phyloP scores from a whole-genome alignment of 1,139 yeast genomes.

The Geotrichum fermentans region DNA sequence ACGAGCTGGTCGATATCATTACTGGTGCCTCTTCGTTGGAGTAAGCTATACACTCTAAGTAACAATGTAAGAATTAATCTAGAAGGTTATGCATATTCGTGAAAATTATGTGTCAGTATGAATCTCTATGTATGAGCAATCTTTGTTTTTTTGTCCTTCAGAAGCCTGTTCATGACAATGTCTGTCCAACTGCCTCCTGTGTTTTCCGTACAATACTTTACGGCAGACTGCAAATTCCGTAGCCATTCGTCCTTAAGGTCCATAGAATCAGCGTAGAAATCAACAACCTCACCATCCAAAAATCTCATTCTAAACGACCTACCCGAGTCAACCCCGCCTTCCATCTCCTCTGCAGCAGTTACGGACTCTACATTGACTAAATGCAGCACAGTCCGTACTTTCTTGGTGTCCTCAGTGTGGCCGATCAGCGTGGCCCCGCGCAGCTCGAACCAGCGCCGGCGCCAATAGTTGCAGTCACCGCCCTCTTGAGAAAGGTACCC shows the following conservation, averaged over 20 bases:
- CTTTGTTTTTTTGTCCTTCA: not conserved
- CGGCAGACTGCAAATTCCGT: constrained; percentile 29
- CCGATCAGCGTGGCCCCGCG: constrained; percentile 56
- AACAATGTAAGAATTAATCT: constrained; percentile 4
- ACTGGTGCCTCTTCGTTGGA: constrained; percentile 99
- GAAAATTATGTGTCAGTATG: not conserved
- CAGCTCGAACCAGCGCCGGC: constrained; percentile 60
- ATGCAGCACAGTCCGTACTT: constrained; percentile 62
- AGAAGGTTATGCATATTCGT: not conserved
- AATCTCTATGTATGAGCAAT: no score
- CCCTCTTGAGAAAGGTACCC: constrained; percentile 75
- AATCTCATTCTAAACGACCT: constrained; percentile 52
- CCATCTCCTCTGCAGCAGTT: constrained; percentile 28
- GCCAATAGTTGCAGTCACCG: constrained; percentile 66
- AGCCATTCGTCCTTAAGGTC: constrained; percentile 55
- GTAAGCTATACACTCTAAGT: constrained; percentile 40
- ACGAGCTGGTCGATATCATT: constrained; percentile 97
- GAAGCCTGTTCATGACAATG: constrained; percentile 26
- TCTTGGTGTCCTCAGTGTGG: constrained; percentile 58
- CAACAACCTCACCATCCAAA: constrained; percentile 59
- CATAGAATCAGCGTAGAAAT: constrained; percentile 58
- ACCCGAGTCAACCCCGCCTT: constrained; percentile 34
- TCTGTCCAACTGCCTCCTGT: constrained; percentile 33
- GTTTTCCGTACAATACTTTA: constrained; percentile 31
- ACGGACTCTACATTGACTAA: constrained; percentile 31